These are phyloP conservation scores for Aspergillus fumigatus DNA, from an alignment of 2,329 filamentous ascomycete genomes.

Conservation along the genomic window DNA sequence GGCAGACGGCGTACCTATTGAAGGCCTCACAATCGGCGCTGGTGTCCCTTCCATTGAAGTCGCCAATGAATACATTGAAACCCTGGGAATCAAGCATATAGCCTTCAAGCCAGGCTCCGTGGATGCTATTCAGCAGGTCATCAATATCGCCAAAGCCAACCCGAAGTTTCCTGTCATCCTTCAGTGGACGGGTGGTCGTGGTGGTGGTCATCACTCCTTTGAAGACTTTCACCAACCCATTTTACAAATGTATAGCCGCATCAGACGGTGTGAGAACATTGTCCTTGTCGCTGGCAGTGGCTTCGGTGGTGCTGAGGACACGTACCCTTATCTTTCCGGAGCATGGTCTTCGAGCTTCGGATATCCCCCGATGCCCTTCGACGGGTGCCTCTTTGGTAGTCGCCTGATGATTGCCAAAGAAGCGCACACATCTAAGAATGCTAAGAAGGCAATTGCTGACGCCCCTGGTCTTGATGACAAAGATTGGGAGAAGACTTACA, in stretches of 20 bases:
- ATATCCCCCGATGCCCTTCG: conserved; percentile 89
- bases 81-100: conserved; percentile 86
- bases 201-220: conserved; percentile 88
- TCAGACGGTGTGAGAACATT: conserved; percentile 79
- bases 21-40: conserved; percentile 85
- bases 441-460: conserved; percentile 86
- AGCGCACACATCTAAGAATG: conserved; percentile 77
- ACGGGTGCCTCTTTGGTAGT: conserved; percentile 84
- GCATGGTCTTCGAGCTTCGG: conserved; percentile 81
- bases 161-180: conserved; percentile 83
- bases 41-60: conserved; percentile 92
- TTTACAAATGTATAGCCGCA: conserved; percentile 83
- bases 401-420: conserved; percentile 94
- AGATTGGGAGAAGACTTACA: conserved; percentile 91
- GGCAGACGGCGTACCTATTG: conserved; percentile 81
- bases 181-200: conserved; percentile 91
- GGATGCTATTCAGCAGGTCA: conserved; percentile 80
- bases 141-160: conserved; percentile 89
- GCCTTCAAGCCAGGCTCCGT: conserved; percentile 87
- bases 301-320: conserved; percentile 84
- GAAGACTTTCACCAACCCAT: conserved; percentile 93
- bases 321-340: conserved; percentile 86
- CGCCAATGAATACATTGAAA: conserved; percentile 88
- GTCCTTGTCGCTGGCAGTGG: conserved; percentile 84
- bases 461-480: conserved; percentile 75